A percentile compares a stretch with the other conserved stretches of the same genome.
Evolutionary conservation across 2,329 filamentous ascomycete species (phyloP).

Genomic region (Fusarium abutilonis): DNA sequence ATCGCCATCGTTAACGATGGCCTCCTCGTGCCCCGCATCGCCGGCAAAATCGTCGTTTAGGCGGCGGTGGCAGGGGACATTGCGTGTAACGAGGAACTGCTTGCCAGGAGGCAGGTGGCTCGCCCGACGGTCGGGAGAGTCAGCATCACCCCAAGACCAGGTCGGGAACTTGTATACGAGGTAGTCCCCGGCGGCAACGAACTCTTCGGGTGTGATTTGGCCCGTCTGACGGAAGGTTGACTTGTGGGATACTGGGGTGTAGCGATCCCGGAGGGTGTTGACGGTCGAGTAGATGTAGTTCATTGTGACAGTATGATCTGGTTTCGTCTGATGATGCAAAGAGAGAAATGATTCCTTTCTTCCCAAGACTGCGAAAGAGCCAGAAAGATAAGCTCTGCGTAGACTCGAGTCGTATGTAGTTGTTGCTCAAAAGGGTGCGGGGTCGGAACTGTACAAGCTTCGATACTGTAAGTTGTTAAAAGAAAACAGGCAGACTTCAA

Average conservation of each 20-base stretch:
- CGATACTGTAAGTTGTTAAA: neutral
- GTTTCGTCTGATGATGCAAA: neutral
- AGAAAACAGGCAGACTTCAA: neutral
- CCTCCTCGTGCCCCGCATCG: constrained; percentile 85
- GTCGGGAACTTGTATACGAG: constrained; percentile 99
- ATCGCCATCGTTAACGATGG: constrained; percentile 83
- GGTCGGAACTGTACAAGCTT: constrained; percentile 18
- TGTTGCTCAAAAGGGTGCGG: constrained; percentile 18
- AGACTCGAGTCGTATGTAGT: neutral
- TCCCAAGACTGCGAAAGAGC: neutral
- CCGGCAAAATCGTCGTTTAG: constrained; percentile 94
- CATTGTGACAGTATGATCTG: constrained; percentile 61
- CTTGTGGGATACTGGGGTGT: constrained; percentile 86
- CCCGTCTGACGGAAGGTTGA: constrained; percentile 95
- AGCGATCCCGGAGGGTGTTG: constrained; percentile 89
- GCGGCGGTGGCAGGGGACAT: constrained; percentile 90
- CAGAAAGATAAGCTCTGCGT: constrained; percentile 6
- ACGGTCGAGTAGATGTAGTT: constrained; percentile 93
- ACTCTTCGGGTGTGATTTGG: constrained; percentile 97
- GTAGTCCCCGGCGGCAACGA: constrained; percentile 94
- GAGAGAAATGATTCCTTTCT: neutral
- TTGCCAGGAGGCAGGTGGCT: constrained; percentile 86
- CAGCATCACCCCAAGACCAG: constrained; percentile 95
- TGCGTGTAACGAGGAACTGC: constrained; percentile 94
- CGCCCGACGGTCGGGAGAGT: constrained; percentile 80